Evolutionary conservation across 2,329 filamentous ascomycete species (phyloP), one percentile per base, ranked within the genome.

Genomic region (Aspergillus pseudoterreus): DNA sequence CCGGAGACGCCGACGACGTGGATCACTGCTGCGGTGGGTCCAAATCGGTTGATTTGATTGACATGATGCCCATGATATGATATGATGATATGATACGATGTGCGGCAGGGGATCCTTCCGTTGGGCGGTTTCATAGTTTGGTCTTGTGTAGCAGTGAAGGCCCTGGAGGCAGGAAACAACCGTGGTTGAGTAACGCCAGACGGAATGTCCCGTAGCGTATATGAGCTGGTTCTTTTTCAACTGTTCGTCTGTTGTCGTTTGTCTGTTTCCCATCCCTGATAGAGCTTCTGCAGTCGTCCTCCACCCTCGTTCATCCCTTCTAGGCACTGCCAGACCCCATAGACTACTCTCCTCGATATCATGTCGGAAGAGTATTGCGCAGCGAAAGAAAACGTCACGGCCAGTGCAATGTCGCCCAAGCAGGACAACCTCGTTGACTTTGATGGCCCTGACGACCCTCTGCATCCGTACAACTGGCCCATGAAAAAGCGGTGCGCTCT

Each of bases 381-480:
- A 9, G 12, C 19, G 6, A 42, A 42, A 32, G 33, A 42, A 17
- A 43, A 27, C 10, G 43, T 36, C 39, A 36, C 27, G 27, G 27
- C 17, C 38, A 49, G 10, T 30, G 6, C 14, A 30, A 49, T 10
- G 12, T 44, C 19, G 4, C 30, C 39, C 47, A 6, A 49, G 30
- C 14, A 33, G 14, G 35, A 22, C 5, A 32, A 30, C 14, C 19
- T 50, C 50, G 47, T 55, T 47, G 53, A 53, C 36, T 54, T 54
- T 14, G 46, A 52, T 5, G 52, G 52, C 8, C 49, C 45, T 6
- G 42, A 47, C 32, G 52, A 54, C 15, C 45, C 52, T n/a, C 46
- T 54, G 11, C 43, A 52, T 11, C 49, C 52, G 4, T 50, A 52
- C 17, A 54, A 53, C n/a, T 55, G 53, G 51, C 53, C 50, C 15